Evolutionary conservation across 495 filamentous ascomycete genomes (phyloP), one percentile per base, ranked within the genome.

Genomic region (Penicillium cataractarum): DNA sequence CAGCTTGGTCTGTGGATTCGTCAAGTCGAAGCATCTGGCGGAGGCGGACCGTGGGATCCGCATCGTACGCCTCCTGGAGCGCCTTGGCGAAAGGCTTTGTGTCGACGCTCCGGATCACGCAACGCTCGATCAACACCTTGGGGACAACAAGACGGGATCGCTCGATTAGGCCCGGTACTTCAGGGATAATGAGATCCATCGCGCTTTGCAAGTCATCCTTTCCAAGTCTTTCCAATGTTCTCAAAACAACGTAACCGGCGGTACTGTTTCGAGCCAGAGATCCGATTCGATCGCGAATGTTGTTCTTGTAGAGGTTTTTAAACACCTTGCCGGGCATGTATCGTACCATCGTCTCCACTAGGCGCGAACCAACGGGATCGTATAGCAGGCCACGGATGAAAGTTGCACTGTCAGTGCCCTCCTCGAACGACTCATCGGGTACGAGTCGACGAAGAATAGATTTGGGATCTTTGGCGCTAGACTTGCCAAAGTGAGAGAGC

Each of bases 311-410:
- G 0, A 99, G 73, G 22, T 84, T 82, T 71, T 97, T 97, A 83
- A 98, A 98, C 21, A 90, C 82, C 69, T 91, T 96, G 31, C 91
- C 93, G 0, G 93, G 92, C 31, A 89, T 89, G 67, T 87, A 81
- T 10, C 84, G 83, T 61, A 97, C 83, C 58, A 99, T 87, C 2
- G 87, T 90, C 71, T 99, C 95, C 12, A 97, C 83, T 5, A 99
- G 81, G 32, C 93, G 88, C 6, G 93, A 97, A 5, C 96, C 96
- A 26, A 97, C 86, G 0, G 90, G 78, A 69, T 97, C 91, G 70
- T 97, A 98, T 24, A 97, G 74, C 64, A 98, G 82, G 37, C 90
- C 87, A 64, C 90, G 90, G 72, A 97, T 85, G 71, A 97, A 97
- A 9, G 78, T 76, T 31, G 82, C 81, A 55, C 82, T 87, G 61